Evolutionary conservation across 176 grass and related monocot species (phyloP).

Genomic region (Eleusine indica): DNA sequence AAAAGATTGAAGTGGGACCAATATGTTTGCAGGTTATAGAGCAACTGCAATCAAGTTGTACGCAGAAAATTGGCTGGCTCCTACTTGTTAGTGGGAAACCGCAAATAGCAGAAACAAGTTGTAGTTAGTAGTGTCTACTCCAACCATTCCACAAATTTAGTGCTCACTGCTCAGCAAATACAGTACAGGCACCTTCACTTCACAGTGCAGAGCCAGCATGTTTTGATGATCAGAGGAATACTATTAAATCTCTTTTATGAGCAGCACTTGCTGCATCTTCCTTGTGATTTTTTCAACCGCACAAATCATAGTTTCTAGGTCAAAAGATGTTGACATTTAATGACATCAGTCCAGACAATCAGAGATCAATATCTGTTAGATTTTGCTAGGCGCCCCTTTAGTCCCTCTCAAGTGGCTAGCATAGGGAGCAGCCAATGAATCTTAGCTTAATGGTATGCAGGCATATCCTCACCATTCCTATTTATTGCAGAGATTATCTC

Average conservation of each 20-base stretch:
- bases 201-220: constrained; percentile 30
- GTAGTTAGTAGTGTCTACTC: constrained; percentile 21
- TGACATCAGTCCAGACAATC: constrained; percentile 30
- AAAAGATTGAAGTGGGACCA: constrained; percentile 57
- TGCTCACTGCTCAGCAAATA: constrained; percentile 43
- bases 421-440: constrained; percentile 23
- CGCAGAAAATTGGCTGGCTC: constrained; percentile 21
- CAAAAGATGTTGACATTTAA: constrained; percentile 51
- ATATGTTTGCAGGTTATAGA: constrained; percentile 45
- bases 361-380: constrained; percentile 30
- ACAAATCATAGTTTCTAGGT: constrained; percentile 42
- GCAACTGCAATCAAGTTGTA: constrained; percentile 42
- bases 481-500: constrained; percentile 26
- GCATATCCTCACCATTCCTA: constrained; percentile 24
- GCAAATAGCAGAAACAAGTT: constrained; percentile 38
- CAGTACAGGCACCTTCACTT: constrained; percentile 45
- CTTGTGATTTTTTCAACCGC: constrained; percentile 44
- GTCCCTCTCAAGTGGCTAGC: constrained; percentile 30
- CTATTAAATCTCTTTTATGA: constrained; percentile 42
- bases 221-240: constrained; percentile 36
- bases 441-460: constrained; percentile 32
- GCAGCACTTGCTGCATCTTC: constrained; percentile 46
- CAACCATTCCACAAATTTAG: constrained; percentile 39
- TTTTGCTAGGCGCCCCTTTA: constrained; percentile 21
- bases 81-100: constrained; percentile 46